These are phyloP conservation scores for Achaetomium macrosporum DNA, from an alignment of 2,329 filamentous ascomycete species.

Conservation along the genomic window DNA sequence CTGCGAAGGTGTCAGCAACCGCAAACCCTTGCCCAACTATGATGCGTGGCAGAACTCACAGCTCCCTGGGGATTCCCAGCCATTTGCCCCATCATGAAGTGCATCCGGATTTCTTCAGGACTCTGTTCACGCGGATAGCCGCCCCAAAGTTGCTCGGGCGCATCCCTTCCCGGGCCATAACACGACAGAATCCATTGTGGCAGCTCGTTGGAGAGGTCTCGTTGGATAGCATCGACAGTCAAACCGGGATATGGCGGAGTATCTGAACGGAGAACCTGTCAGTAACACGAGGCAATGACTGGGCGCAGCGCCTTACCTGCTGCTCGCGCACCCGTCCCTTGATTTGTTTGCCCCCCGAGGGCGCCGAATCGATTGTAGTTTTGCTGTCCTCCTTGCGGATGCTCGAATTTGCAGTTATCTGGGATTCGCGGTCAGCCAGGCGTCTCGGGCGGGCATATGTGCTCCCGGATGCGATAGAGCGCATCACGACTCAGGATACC, in stretches of 20 bases:
- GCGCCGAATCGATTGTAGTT: constrained; percentile 52
- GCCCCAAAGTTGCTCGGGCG: constrained; percentile 78
- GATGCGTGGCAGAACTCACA: constrained; percentile 33
- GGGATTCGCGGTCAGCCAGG: constrained; percentile 6
- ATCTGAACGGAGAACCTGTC: constrained; percentile 17
- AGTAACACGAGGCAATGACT: not conserved
- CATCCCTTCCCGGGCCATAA: constrained; percentile 72
- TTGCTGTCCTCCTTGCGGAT: constrained; percentile 36
- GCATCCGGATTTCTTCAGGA: constrained; percentile 77
- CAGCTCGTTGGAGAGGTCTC: constrained; percentile 63
- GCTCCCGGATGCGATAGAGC: not conserved
- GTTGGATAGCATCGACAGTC: constrained; percentile 52
- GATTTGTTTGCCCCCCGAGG: constrained; percentile 20
- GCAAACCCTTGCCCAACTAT: not conserved
- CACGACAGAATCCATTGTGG: constrained; percentile 83
- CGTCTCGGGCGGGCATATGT: not conserved
- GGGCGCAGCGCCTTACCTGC: constrained; percentile 29
- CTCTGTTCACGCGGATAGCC: constrained; percentile 75
- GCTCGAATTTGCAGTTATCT: constrained; percentile 52
- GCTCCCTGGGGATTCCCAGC: constrained; percentile 54
- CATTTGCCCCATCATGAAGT: constrained; percentile 58
- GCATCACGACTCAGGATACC: constrained; percentile 1
- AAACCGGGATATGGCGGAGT: constrained; percentile 43
- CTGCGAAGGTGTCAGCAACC: constrained; percentile 34
- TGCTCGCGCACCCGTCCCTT: constrained; percentile 9